Evolutionary conservation across 305 asterid genomes (phyloP).

Genomic region (Plantago lanceolata): DNA sequence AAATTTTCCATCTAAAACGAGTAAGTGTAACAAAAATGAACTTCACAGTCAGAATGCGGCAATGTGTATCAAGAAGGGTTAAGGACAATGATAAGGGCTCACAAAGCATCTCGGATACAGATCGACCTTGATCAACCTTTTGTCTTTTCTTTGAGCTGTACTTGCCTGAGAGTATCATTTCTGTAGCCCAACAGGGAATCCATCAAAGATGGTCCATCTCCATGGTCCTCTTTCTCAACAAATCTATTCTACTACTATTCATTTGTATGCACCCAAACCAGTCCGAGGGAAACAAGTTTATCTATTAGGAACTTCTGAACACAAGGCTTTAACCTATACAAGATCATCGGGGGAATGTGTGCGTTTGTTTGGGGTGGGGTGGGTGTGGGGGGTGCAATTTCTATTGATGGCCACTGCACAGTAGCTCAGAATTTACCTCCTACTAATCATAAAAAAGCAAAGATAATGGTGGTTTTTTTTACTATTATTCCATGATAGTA

Average conservation of each 20-base stretch:
- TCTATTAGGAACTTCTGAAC: background rate
- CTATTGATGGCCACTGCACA: background rate
- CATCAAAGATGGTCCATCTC: background rate
- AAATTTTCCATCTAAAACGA: background rate
- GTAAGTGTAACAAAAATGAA: background rate
- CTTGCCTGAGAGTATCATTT: background rate
- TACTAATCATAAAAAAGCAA: background rate
- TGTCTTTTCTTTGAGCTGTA: background rate
- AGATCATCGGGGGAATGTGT: background rate
- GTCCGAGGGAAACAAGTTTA: background rate
- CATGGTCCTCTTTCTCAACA: background rate
- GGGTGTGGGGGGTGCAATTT: background rate
- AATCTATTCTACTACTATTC: background rate
- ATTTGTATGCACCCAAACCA: background rate
- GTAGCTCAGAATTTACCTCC: background rate
- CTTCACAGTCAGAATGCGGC: background rate
- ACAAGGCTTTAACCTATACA: background rate
- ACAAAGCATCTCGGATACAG: background rate
- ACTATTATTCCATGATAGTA: background rate
- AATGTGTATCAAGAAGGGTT: background rate
- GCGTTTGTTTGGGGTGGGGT: background rate
- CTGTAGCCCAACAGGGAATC: background rate
- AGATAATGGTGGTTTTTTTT: background rate
- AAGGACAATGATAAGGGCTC: background rate
- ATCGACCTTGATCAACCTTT: background rate